Evolutionary conservation across 208 protist genomes (phyloP), one percentile per base, ranked within the genome.

Genomic region (Kentomonas sorsogonicus): DNA sequence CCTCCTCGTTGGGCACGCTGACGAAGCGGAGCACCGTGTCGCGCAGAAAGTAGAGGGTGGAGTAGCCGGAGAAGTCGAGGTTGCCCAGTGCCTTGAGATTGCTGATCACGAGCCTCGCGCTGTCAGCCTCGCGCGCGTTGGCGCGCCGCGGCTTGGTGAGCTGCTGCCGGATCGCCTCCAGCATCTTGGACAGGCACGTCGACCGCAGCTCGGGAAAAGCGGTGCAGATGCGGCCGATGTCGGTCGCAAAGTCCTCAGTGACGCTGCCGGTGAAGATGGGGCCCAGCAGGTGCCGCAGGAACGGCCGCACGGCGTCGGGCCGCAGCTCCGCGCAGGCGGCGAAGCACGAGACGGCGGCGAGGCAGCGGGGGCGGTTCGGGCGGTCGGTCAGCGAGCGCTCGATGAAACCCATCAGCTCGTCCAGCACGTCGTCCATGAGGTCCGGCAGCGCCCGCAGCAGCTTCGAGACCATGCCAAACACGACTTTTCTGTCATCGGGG

Each of bases 151-250:
- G 43, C 10, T 43, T 41, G 13, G 53, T 9, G 13, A 95, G 63
- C 63, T 91, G 83, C 16, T 63, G 53, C 61, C 81, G 89, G 25
- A 83, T 85, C 15, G 79, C 65, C 31, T 92, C 80, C n/a, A 95
- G 77, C 65, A 93, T 83, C 69, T 89, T 91, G 7, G 74, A 83
- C 13, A 95, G 68, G 54, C 89, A 95, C 22, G 80, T 92, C 23
- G 86, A 93, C 18, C 86, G 80, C 50, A 95, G 59, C 67, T 93
- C 89, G 1, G 89, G 89, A 50, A 95, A 95, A n/a, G 72, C 82
- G 16, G 67, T 54, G 69, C 89, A 95, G 29, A 95, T 81, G 40
- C 77, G 80, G n/a, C 82, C 86, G 34, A 95, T 78, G 44, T 92
- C 79, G 52, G 68, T 72, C 22, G 89, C 75, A 57, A 92, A 91